Percentiles rank a stretch among this genome's conserved stretches.
Conservation (phyloP, 192 early-diverging fungal species). For the Gorgonomyces haynaldii region DNA sequence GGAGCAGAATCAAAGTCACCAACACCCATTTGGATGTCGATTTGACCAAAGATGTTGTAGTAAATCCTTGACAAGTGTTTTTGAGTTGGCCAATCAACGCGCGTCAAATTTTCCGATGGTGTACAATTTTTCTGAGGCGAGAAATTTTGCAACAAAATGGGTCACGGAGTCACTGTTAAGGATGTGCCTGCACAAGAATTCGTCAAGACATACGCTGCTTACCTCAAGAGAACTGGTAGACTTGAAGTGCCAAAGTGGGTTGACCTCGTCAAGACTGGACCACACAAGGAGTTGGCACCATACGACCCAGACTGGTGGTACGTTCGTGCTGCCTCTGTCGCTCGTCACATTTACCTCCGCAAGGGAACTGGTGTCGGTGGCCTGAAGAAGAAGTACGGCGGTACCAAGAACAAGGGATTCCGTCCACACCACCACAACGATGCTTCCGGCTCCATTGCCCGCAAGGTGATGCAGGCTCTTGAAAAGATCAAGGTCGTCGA, state of each 20-base stretch:
- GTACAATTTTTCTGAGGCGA: too few relatives aligned
- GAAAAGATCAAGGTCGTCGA: slow-evolving; percentile 98
- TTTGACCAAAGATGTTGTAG: background rate
- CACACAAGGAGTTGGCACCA: slow-evolving; percentile 93
- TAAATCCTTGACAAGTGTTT: too few relatives aligned
- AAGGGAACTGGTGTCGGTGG: slow-evolving; percentile 89
- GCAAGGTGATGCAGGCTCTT: slow-evolving; percentile 95
- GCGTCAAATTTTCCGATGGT: too few relatives aligned
- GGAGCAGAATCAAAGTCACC: slow-evolving; percentile 1
- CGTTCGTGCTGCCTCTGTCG: slow-evolving; percentile 86
- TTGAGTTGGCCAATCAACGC: too few relatives aligned
- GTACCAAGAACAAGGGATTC: slow-evolving; percentile 79
- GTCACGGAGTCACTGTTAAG: slow-evolving; percentile 78
- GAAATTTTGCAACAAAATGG: too few relatives aligned
- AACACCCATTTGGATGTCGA: background rate
- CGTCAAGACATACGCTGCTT: slow-evolving; percentile 96
- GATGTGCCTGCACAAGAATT: slow-evolving; percentile 93
- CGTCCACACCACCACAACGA: slow-evolving; percentile 84
- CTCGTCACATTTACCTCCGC: slow-evolving; percentile 98
- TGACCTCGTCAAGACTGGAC: slow-evolving; percentile 96
- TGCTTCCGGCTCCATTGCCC: slow-evolving; percentile 81
- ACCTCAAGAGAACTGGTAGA: slow-evolving; percentile 98
- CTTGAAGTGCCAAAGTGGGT: slow-evolving; percentile 98
- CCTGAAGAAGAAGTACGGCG: slow-evolving; percentile 88
- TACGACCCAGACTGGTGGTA: slow-evolving; percentile 99